Conservation (phyloP, 306 rosid genomes). For the Fragaria ananassa region DNA sequence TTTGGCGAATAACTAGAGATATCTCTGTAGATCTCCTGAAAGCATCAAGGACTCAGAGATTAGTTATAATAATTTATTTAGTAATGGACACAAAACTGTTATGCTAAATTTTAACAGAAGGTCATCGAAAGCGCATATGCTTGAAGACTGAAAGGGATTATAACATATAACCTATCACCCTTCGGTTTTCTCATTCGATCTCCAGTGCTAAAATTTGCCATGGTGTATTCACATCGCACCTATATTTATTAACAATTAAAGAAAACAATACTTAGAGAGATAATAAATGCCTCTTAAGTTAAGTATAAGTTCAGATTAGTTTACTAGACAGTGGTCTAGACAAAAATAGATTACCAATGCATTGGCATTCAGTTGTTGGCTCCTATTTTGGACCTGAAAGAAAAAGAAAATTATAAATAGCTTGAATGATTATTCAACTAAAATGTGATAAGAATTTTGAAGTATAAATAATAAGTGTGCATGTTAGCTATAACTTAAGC, state of each 20-base stretch:
- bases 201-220: slow-evolving; percentile 95
- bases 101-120: not conserved
- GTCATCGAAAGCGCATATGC: not conserved
- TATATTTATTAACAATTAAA: slow-evolving; percentile 19
- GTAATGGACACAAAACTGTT: not conserved
- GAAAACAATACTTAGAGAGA: not conserved
- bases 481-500: not conserved
- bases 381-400: slow-evolving; percentile 73
- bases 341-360: slow-evolving; percentile 53
- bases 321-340: not conserved
- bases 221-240: slow-evolving; percentile 89
- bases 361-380: slow-evolving; percentile 63
- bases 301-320: not conserved
- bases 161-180: slow-evolving; percentile 67
- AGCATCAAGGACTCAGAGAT: slow-evolving; percentile 23
- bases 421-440: not conserved
- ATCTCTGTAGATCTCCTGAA: slow-evolving; percentile 90
- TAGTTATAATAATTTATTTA: not conserved
- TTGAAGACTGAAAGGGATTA: slow-evolving; percentile 1
- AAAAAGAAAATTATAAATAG: not conserved
- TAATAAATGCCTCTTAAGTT: not conserved
- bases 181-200: slow-evolving; percentile 86
- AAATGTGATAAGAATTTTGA: not conserved
- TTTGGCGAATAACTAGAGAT: slow-evolving; percentile 84
- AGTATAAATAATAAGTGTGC: not conserved